Base-by-base conservation (phyloP, 805 yeast species). In the Wickerhamiella allomyrinae region DNA sequence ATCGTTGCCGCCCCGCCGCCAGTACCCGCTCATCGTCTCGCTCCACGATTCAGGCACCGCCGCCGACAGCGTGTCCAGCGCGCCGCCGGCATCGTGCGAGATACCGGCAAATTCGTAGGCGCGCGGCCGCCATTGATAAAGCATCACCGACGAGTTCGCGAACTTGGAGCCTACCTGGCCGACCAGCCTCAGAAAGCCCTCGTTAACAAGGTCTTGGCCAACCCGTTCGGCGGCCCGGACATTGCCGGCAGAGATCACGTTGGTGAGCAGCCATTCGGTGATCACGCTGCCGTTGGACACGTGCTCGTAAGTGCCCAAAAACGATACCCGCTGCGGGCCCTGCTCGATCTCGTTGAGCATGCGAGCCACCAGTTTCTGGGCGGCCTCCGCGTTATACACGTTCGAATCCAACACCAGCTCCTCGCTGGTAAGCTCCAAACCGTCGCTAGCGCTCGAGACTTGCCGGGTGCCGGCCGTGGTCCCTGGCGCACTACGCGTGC, bases 81-180 rank as follows among this genome's bases (percentile, higher is more conserved):
- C 34, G 20, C 31, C 25, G 22, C 45, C 33, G 1, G 31, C 36
- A 42, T 46, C 8, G 53, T 51, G 29, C 14, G 43, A 46, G 13
- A 53, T 43, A 9, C 64, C 67, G 2, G 77, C 75, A 37, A 73
- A 63, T 46, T 71, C 74, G 55, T 72, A 81, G 1, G 82, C 81
- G 45, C 68, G 60, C 3, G 76, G 76, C 47, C 75, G 77, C 94
- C 94, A 85, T 59, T 83, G 94, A 55, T 83, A 84, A 52, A 65
- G 69, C 57, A 78, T 74, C 42, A 76, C 78, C 2, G 85, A 73
- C 17, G 85, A 75, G 57, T 81, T 83, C 41, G 79, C 84, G 59
- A 84, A 84, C 40, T 60, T 65, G 41, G 55, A 55, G 38, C 71
- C 69, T 53, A 76, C 73, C 39, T 75, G 69, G 6, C 89, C 89